Evolutionary conservation across 176 grass and related monocot species (phyloP).

Genomic region (Oropetium thomaeum): DNA sequence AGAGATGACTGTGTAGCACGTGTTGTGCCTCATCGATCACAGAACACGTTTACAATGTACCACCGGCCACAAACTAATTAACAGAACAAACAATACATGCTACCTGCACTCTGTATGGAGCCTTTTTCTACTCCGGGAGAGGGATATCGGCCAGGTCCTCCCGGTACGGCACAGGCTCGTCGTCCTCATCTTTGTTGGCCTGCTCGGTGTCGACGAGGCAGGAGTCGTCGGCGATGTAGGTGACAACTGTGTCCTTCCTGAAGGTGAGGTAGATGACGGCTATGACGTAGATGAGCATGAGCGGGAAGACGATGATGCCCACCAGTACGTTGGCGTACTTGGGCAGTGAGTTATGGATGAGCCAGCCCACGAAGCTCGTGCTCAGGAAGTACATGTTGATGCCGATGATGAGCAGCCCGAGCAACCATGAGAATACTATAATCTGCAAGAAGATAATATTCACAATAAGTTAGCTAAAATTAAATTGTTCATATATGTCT

Average conservation of each 20-base stretch:
- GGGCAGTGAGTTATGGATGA: conserved; percentile 58
- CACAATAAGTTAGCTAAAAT: too few relatives aligned
- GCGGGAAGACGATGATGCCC: conserved; percentile 50
- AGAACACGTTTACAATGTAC: too few relatives aligned
- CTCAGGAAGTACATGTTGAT: conserved; percentile 88
- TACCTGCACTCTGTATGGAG: background rate
- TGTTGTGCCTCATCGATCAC: too few relatives aligned
- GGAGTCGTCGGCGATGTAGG: conserved; percentile 53
- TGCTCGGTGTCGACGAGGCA: conserved; percentile 43
- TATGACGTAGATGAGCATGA: conserved; percentile 58
- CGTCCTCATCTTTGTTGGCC: conserved; percentile 13
- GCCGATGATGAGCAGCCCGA: conserved; percentile 51
- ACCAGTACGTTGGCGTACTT: conserved; percentile 46
- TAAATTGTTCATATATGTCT: too few relatives aligned
- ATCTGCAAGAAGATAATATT: conserved; percentile 36
- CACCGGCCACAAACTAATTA: too few relatives aligned
- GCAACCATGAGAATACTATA: conserved; percentile 63
- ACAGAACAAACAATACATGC: too few relatives aligned
- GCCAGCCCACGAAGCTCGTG: conserved; percentile 60
- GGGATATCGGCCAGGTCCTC: conserved; percentile 70
- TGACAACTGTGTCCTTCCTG: conserved; percentile 56
- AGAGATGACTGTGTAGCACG: too few relatives aligned
- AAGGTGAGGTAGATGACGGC: conserved; percentile 59
- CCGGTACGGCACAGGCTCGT: conserved; percentile 49
- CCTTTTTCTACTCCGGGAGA: conserved; percentile 37